These are phyloP conservation scores for Myxozyma kluyveri DNA, from an alignment of 805 yeast species.

Conservation along the genomic window DNA sequence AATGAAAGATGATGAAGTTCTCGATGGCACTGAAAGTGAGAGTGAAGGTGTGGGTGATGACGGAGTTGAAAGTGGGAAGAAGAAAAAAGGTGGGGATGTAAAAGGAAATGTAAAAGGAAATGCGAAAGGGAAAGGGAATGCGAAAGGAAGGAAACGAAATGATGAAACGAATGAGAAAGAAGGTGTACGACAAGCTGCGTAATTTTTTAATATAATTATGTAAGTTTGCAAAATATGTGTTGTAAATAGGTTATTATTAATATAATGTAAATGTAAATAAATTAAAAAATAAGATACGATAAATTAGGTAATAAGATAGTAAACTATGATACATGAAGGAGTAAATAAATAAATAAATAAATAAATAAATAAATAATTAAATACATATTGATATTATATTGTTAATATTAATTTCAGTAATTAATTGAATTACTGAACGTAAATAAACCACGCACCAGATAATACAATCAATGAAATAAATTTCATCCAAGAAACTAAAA, in stretches of 20 bases:
- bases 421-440: slow-evolving; percentile 12
- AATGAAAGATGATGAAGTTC: slow-evolving; percentile 2
- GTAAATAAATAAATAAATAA: background rate
- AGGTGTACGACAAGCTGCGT: too few relatives aligned
- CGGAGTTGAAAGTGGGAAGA: too few relatives aligned
- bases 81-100: too few relatives aligned
- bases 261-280: background rate
- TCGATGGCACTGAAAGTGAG: background rate
- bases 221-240: too few relatives aligned
- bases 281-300: background rate
- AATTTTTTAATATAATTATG: too few relatives aligned
- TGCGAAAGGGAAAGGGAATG: too few relatives aligned
- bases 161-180: too few relatives aligned
- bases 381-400: background rate
- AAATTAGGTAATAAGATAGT: too few relatives aligned
- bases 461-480: slow-evolving; percentile 1
- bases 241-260: too few relatives aligned
- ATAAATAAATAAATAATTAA: background rate
- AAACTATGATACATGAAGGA: slow-evolving; percentile 1
- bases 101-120: too few relatives aligned
- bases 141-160: too few relatives aligned
- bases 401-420: background rate
- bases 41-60: too few relatives aligned
- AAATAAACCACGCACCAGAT: slow-evolving; percentile 21
- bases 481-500: slow-evolving; percentile 7